A percentile compares a stretch with the other conserved stretches of the same genome.
Evolutionary conservation across 371 early-diverging fungal genomes (phyloP).

Genomic region (Choanephora cucurbitarum): DNA sequence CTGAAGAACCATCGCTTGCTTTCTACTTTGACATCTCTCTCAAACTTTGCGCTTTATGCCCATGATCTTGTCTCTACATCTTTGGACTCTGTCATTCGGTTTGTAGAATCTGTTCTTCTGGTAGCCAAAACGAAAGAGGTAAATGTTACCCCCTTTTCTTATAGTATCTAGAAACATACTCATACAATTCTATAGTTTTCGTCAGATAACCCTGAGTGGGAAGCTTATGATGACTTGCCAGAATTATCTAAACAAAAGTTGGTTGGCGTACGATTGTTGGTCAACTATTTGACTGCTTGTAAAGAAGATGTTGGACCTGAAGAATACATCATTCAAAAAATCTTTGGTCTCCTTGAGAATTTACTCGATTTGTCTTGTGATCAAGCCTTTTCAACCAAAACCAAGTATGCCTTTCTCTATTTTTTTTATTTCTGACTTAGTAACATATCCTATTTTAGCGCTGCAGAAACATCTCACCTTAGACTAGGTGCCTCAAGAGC

Average conservation of each 20-base stretch:
- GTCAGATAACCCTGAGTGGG: constrained; percentile 32
- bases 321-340: constrained; percentile 12
- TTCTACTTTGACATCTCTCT: constrained; percentile 51
- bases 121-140: constrained; percentile 15
- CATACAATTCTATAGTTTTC: constrained; percentile 12
- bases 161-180: too few relatives aligned
- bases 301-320: constrained; percentile 14
- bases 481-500: constrained; percentile 70
- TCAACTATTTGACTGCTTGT: constrained; percentile 33
- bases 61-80: constrained; percentile 46
- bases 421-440: neutral
- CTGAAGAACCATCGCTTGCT: constrained; percentile 31
- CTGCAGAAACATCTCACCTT: constrained; percentile 43
- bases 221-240: constrained; percentile 31
- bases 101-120: constrained; percentile 63
- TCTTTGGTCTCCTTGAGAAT: constrained; percentile 33
- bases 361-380: constrained; percentile 31
- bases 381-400: constrained; percentile 23
- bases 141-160: too few relatives aligned
- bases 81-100: constrained; percentile 48
- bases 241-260: constrained; percentile 36
- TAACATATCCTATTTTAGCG: constrained; percentile 18
- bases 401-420: constrained; percentile 24
- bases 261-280: constrained; percentile 32
- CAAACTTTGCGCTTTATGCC: constrained; percentile 60